Percentiles rank a stretch among this genome's conserved stretches.
These are phyloP conservation scores for Carex pumila DNA, from an alignment of 176 grass and related monocot genomes.

Conservation along the genomic window DNA sequence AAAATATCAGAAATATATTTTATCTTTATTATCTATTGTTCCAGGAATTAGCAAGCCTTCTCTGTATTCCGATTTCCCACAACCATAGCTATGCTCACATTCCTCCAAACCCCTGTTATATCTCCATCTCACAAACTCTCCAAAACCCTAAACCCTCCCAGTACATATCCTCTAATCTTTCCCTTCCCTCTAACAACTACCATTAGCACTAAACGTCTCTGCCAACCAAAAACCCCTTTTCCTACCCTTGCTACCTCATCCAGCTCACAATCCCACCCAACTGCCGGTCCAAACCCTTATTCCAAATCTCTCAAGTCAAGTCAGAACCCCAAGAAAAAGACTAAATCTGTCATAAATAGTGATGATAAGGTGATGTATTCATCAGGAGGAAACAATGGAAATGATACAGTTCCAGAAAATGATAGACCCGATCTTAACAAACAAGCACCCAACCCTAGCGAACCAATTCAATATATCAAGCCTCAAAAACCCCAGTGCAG, in stretches of 20 bases:
- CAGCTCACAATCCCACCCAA: slow-evolving; percentile 2
- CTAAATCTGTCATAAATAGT: not conserved
- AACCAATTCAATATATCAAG: slow-evolving; percentile 20
- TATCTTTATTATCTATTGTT: not conserved
- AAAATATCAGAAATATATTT: not conserved
- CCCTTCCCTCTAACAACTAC: slow-evolving; percentile 9
- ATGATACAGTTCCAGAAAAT: not conserved
- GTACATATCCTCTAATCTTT: not conserved
- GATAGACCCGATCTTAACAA: not conserved
- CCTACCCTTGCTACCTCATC: slow-evolving; percentile 31
- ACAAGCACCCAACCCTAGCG: not conserved
- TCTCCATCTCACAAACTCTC: not conserved
- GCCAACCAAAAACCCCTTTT: slow-evolving; percentile 13
- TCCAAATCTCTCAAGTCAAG: not conserved
- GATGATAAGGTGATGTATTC: not conserved
- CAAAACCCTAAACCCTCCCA: slow-evolving; percentile 7
- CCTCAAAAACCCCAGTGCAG: slow-evolving; percentile 13
- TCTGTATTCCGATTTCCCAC: not conserved
- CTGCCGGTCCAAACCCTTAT: slow-evolving; percentile 7
- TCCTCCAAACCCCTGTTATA: not conserved
- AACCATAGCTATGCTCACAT: not conserved
- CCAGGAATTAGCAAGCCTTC: not conserved
- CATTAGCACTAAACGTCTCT: not conserved
- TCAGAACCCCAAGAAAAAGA: not conserved
- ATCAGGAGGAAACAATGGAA: not conserved